These are phyloP conservation scores for Castanea mollissima DNA, from an alignment of 306 rosid genomes.

Conservation along the genomic window DNA sequence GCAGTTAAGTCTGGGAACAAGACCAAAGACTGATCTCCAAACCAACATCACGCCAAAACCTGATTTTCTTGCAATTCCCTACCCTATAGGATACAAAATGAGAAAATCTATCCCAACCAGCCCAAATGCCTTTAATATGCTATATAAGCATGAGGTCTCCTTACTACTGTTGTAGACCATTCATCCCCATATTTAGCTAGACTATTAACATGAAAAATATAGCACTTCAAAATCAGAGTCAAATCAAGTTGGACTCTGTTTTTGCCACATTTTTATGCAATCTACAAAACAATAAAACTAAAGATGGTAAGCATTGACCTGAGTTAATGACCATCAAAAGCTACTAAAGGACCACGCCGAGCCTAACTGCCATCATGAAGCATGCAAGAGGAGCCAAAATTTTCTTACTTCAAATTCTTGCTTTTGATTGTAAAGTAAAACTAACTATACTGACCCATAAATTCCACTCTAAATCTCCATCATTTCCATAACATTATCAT, in stretches of 20 bases:
- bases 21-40: too few species aligned
- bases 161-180: too few species aligned
- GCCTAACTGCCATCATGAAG: not conserved
- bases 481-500: slow-evolving; percentile 4
- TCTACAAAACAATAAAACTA: not conserved
- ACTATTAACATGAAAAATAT: not conserved
- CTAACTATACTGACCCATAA: not conserved
- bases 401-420: not conserved
- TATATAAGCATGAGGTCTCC: too few species aligned
- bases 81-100: too few species aligned
- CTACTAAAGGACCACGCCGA: not conserved
- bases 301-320: not conserved
- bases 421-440: not conserved
- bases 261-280: not conserved
- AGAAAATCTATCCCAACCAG: too few species aligned
- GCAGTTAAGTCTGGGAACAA: too few species aligned
- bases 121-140: too few species aligned
- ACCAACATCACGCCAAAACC: too few species aligned
- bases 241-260: not conserved
- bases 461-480: not conserved
- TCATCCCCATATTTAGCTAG: not conserved
- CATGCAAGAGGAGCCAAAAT: not conserved
- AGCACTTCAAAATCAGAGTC: not conserved
- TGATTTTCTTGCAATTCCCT: too few species aligned
- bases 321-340: not conserved